A percentile compares a stretch with the other conserved stretches of the same genome.
Conservation (phyloP, 805 yeast genomes). For the Saccharomycopsis lassenensis region DNA sequence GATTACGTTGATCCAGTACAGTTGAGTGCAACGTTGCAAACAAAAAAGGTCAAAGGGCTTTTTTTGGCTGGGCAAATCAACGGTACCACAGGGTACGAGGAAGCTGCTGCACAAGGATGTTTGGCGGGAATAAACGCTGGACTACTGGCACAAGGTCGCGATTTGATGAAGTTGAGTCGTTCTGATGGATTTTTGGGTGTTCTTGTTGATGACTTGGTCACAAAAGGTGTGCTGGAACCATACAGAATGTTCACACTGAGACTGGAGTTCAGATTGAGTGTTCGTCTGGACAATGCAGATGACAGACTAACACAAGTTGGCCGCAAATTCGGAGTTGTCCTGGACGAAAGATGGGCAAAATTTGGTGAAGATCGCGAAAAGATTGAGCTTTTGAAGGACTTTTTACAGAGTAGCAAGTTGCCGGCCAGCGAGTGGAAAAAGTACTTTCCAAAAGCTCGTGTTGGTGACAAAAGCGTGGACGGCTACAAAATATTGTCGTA, state of each 20-base stretch:
- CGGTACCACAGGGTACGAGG: conserved; percentile 98
- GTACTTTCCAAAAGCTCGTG: conserved; percentile 14
- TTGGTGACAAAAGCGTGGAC: conserved; percentile 33
- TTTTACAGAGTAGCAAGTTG: conserved; percentile 33
- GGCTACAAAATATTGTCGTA: conserved; percentile 51
- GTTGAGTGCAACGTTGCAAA: conserved; percentile 63
- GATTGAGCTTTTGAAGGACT: conserved; percentile 34
- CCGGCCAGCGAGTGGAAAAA: conserved; percentile 59
- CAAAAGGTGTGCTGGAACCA: conserved; percentile 95
- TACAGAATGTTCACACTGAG: conserved; percentile 97
- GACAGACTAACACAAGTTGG: conserved; percentile 68
- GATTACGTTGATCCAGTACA: conserved; percentile 95
- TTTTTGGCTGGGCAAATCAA: conserved; percentile 95
- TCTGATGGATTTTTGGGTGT: conserved; percentile 90
- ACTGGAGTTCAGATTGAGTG: conserved; percentile 83
- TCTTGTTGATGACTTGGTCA: conserved; percentile 82
- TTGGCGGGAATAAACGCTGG: conserved; percentile 97
- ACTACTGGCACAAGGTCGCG: conserved; percentile 30
- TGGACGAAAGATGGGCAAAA: conserved; percentile 42
- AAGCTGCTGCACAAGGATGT: conserved; percentile 95
- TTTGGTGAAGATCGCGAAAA: conserved; percentile 33
- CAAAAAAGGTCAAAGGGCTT: conserved; percentile 67
- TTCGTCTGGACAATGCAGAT: conserved; percentile 93
- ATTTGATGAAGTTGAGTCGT: conserved; percentile 48
- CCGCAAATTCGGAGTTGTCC: conserved; percentile 51